A percentile compares a stretch with the other conserved stretches of the same genome.
Conservation (phyloP, 2,329 filamentous ascomycete genomes). For the Coniochaeta sp. region DNA sequence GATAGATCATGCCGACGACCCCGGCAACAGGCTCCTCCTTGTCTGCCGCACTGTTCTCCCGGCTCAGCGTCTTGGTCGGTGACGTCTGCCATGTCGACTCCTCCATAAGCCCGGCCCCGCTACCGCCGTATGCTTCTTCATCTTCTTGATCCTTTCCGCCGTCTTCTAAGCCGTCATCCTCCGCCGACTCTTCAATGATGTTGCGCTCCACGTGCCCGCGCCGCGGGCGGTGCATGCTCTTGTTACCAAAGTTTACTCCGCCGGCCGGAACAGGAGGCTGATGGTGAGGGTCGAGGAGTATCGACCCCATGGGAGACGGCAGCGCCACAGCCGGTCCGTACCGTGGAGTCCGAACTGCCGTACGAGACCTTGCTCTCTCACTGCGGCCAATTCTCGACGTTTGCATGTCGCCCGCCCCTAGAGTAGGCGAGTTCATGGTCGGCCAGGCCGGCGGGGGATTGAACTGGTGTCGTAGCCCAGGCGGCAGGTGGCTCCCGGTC, state of each 20-base stretch:
- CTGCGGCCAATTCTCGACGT: conserved; percentile 38
- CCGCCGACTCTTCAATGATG: conserved; percentile 48
- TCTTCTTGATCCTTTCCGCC: conserved; percentile 47
- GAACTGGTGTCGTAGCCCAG: conserved; percentile 51
- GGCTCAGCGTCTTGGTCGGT: conserved; percentile 40
- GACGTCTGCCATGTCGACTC: conserved; percentile 55
- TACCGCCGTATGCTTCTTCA: conserved; percentile 47
- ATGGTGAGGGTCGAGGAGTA: conserved; percentile 68
- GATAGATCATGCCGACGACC: conserved; percentile 50
- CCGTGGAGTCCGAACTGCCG: conserved; percentile 29
- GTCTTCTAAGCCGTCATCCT: conserved; percentile 31
- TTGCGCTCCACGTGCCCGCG: conserved; percentile 32
- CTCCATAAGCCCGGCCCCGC: conserved; percentile 35
- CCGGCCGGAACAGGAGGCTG: conserved; percentile 44
- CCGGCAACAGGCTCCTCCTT: conserved; percentile 42
- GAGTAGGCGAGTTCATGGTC: conserved; percentile 55
- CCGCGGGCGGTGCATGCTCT: conserved; percentile 39
- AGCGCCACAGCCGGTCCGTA: conserved; percentile 34
- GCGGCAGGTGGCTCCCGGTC: conserved; percentile 53
- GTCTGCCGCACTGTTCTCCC: conserved; percentile 41
- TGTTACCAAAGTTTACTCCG: conserved; percentile 30
- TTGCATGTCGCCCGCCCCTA: conserved; percentile 29
- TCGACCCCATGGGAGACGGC: conserved; percentile 62
- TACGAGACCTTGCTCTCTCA: conserved; percentile 33
- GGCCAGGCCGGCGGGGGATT: conserved; percentile 71